Percentiles rank a stretch among this genome's conserved stretches.
Conservation (phyloP, 495 filamentous ascomycete genomes). For the Xylaria intraflava region DNA sequence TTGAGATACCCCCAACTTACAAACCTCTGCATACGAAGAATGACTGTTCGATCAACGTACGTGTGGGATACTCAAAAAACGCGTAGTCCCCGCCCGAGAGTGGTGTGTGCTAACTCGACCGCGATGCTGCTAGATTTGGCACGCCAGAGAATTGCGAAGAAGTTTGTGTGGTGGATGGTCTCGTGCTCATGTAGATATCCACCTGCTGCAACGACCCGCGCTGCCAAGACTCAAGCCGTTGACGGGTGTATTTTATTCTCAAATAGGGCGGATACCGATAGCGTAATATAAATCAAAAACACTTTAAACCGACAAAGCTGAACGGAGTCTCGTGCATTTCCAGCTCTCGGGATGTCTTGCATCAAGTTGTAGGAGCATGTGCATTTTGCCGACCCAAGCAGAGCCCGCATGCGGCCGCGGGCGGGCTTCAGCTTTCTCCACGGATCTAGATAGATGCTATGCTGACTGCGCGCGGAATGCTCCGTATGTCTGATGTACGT, state of each 20-base stretch:
- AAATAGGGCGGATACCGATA: background rate
- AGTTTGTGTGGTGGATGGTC: slow-evolving; percentile 3
- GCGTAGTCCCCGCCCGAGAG: background rate
- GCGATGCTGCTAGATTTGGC: background rate
- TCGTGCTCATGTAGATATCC: slow-evolving; percentile 7
- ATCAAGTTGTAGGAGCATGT: too few species aligned
- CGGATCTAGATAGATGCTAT: too few species aligned
- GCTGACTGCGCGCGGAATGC: too few species aligned
- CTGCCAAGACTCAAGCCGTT: background rate
- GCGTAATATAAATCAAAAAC: background rate
- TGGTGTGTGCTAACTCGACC: background rate
- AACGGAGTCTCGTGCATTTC: background rate
- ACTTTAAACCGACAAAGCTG: background rate
- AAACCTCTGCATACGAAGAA: background rate
- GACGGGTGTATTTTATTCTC: background rate
- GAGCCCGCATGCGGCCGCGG: too few species aligned
- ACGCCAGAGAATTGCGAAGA: background rate
- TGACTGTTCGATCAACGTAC: background rate
- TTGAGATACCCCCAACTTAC: slow-evolving; percentile 6
- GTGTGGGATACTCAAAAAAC: background rate
- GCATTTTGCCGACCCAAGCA: too few species aligned
- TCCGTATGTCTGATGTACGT: too few species aligned
- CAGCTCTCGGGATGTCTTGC: background rate
- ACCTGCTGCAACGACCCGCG: background rate
- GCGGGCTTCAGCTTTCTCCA: too few species aligned